A percentile compares a stretch with the other conserved stretches of the same genome.
These are phyloP conservation scores for Neofusicoccum kwambonambiense DNA, from an alignment of 2,329 filamentous ascomycete genomes.

Conservation along the genomic window DNA sequence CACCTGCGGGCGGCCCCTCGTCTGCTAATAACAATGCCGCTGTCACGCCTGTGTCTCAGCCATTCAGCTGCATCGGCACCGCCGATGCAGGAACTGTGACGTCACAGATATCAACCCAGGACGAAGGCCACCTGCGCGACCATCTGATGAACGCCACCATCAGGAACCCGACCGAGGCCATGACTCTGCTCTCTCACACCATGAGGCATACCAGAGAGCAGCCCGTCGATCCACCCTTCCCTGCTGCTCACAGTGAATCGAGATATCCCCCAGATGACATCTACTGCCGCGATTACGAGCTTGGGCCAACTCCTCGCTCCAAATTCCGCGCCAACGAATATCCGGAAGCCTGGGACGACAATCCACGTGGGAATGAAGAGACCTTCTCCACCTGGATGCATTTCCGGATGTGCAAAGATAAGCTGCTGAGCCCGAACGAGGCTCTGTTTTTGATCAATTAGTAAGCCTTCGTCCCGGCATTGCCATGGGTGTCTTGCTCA, in stretches of 20 bases:
- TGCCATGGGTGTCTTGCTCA: background rate
- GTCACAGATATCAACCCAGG: background rate
- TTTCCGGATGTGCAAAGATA: constrained; percentile 11
- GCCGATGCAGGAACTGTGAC: background rate
- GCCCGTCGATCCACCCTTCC: background rate
- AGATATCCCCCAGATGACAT: background rate
- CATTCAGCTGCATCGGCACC: background rate
- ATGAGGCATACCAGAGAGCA: background rate
- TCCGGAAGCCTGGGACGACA: background rate
- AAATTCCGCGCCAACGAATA: background rate
- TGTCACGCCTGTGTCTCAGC: background rate
- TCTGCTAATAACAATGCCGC: background rate
- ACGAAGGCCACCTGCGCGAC: constrained; percentile 1
- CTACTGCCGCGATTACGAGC: background rate
- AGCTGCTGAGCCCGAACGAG: constrained; percentile 7
- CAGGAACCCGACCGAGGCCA: constrained; percentile 4
- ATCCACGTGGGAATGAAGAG: background rate
- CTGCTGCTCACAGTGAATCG: background rate
- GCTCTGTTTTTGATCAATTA: constrained; percentile 9
- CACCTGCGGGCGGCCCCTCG: background rate
- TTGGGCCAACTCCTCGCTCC: background rate
- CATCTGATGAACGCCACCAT: constrained; percentile 6
- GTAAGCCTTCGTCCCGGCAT: background rate
- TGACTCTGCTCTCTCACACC: constrained; percentile 2
- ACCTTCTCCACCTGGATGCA: constrained; percentile 14